Evolutionary conservation across 2,329 filamentous ascomycete genomes (phyloP).

Genomic region (Cordyceps militaris): DNA sequence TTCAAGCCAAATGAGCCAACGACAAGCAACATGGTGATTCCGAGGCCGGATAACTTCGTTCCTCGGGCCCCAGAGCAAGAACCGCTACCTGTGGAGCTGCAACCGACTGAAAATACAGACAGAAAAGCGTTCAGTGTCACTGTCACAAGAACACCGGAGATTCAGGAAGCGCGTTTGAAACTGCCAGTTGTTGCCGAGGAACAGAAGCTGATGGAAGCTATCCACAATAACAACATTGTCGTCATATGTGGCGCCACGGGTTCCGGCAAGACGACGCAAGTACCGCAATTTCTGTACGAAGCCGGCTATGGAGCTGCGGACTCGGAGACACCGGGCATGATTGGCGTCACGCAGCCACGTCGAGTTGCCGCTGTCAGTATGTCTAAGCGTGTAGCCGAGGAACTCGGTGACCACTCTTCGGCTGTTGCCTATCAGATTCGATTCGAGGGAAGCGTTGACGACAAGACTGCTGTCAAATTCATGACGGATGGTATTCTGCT

Average conservation of each 20-base stretch:
- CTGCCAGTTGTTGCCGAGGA: conserved; percentile 92
- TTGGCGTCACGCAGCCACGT: conserved; percentile 90
- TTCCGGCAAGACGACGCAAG: conserved; percentile 94
- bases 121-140: conserved; percentile 72
- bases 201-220: conserved; percentile 95
- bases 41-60: conserved; percentile 54
- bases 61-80: conserved; percentile 65
- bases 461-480: conserved; percentile 88
- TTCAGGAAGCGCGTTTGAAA: conserved; percentile 70
- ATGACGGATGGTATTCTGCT: conserved; percentile 98
- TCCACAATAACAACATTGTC: conserved; percentile 83
- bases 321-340: conserved; percentile 80
- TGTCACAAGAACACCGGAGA: conserved; percentile 61
- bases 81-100: conserved; percentile 59
- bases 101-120: conserved; percentile 50
- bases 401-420: conserved; percentile 70
- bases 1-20: conserved; percentile 41
- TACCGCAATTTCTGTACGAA: conserved; percentile 94
- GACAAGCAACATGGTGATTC: conserved; percentile 42
- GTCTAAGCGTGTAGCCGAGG: conserved; percentile 82
- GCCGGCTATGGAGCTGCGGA: conserved; percentile 76
- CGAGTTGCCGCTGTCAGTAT: conserved; percentile 95
- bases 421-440: conserved; percentile 89
- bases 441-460: conserved; percentile 76
- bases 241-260: conserved; percentile 93